phyloP scores from a whole-genome alignment of 345 rosid genomes.

The Draba incana region DNA sequence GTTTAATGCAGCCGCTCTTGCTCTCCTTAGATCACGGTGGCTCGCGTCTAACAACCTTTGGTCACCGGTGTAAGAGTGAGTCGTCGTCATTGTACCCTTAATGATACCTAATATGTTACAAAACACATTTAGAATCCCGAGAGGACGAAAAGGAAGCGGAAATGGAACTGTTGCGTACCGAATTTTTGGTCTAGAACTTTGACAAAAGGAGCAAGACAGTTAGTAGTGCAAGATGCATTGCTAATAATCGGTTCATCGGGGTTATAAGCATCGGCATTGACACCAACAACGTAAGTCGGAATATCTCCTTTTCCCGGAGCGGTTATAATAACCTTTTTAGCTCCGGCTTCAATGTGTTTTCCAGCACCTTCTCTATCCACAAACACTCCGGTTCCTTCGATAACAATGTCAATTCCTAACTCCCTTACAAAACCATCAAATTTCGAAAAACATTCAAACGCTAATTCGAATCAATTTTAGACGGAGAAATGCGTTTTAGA shows the following conservation, averaged over 20 bases:
- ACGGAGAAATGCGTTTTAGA: constrained; percentile 30
- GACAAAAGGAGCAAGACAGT: constrained; percentile 98
- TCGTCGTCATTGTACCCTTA: constrained; percentile 99
- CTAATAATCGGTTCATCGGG: constrained; percentile 82
- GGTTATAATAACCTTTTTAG: constrained; percentile 92
- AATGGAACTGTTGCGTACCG: constrained; percentile 46
- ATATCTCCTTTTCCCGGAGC: constrained; percentile 98
- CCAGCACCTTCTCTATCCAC: constrained; percentile 97
- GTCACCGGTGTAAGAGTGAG: constrained; percentile 99
- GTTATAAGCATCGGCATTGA: constrained; percentile 75
- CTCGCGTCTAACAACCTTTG: constrained; percentile 92
- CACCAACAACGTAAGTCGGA: constrained; percentile 94
- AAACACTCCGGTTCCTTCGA: constrained; percentile 95
- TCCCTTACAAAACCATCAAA: constrained; percentile 54
- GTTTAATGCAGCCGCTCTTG: constrained; percentile 94
- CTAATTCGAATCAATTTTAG: not conserved
- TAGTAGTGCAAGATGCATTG: constrained; percentile 98
- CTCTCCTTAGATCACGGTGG: constrained; percentile 97
- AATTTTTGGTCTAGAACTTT: constrained; percentile 96
- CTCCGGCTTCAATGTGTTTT: constrained; percentile 90
- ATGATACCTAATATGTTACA: constrained; percentile 61
- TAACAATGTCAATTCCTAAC: constrained; percentile 76
- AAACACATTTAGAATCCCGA: not conserved
- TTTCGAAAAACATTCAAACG: not conserved
- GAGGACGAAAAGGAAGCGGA: not conserved